Evolutionary conservation across 169 alveolate genomes (phyloP).

Genomic region (Cryptosporidium xiaoi): DNA sequence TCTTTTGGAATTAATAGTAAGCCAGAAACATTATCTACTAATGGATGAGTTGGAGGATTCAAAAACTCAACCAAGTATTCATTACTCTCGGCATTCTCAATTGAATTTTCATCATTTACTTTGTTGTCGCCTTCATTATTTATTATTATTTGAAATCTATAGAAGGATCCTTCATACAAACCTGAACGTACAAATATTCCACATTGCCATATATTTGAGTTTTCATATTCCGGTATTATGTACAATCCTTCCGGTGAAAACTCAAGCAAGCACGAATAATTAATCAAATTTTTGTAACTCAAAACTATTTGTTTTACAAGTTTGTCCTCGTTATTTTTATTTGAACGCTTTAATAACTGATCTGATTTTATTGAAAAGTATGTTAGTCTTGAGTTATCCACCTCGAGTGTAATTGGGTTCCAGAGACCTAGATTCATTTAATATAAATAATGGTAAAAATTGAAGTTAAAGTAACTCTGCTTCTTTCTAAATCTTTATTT

Average conservation of each 20-base stretch:
- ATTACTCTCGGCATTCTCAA: neutral
- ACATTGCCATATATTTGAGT: conserved; percentile 56
- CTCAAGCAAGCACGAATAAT: conserved; percentile 65
- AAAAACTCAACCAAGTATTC: conserved; percentile 20
- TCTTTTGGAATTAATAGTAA: conserved; percentile 39
- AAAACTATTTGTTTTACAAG: conserved; percentile 30
- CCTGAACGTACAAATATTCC: conserved; percentile 71
- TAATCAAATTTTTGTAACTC: conserved; percentile 33
- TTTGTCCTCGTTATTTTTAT: conserved; percentile 19
- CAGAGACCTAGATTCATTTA: conserved; percentile 57
- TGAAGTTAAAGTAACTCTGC: neutral
- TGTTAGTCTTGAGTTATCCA: conserved; percentile 66
- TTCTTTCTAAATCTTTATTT: no score
- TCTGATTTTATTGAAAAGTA: conserved; percentile 49
- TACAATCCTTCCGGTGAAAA: conserved; percentile 67
- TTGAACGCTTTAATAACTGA: conserved; percentile 3
- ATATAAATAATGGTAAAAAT: neutral
- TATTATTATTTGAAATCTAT: conserved; percentile 54
- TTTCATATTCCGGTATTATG: conserved; percentile 63
- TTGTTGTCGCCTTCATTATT: conserved; percentile 3
- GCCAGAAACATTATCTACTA: conserved; percentile 27
- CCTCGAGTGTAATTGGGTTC: conserved; percentile 64
- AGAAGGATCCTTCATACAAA: conserved; percentile 48
- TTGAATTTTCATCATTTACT: neutral
- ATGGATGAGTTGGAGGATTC: conserved; percentile 69